Conservation (phyloP, 2,329 filamentous ascomycete species). For the Ceratocystis albifundus region DNA sequence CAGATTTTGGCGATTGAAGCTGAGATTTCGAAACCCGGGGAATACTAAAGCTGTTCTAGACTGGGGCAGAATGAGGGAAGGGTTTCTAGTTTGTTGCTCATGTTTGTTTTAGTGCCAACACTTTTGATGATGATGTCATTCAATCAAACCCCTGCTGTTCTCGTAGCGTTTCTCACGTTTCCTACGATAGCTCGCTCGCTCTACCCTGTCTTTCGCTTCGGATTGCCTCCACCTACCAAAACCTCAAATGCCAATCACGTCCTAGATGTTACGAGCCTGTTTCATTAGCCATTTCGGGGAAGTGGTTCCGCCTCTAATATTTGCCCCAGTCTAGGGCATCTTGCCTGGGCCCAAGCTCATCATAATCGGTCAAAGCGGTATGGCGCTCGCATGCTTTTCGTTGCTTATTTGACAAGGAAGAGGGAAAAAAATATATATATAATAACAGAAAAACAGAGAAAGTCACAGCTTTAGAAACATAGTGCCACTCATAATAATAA, state of each 20-base stretch:
- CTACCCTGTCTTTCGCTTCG: neutral
- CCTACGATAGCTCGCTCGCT: neutral
- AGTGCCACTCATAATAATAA: too few relatives aligned
- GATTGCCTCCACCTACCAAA: neutral
- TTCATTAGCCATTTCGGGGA: constrained; percentile 12
- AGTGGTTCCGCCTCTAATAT: neutral
- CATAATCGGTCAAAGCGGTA: neutral
- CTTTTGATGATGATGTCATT: constrained; percentile 10
- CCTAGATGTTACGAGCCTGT: constrained; percentile 8
- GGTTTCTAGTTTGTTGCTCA: neutral
- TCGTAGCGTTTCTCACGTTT: neutral
- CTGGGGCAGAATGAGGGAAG: neutral
- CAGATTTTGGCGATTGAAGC: constrained; percentile 40
- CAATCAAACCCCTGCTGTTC: neutral
- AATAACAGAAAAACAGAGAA: neutral
- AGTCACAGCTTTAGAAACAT: neutral
- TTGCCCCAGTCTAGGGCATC: constrained; percentile 4
- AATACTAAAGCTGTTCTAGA: constrained; percentile 23
- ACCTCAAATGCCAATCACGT: constrained; percentile 9
- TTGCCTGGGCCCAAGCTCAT: neutral
- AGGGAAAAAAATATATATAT: neutral
- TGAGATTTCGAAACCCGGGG: constrained; percentile 31
- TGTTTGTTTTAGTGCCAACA: neutral
- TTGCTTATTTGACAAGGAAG: constrained; percentile 1
- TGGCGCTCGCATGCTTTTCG: neutral